Conservation (phyloP, 1,284 basidiomycete genomes). For the Trichosporon sp. region DNA sequence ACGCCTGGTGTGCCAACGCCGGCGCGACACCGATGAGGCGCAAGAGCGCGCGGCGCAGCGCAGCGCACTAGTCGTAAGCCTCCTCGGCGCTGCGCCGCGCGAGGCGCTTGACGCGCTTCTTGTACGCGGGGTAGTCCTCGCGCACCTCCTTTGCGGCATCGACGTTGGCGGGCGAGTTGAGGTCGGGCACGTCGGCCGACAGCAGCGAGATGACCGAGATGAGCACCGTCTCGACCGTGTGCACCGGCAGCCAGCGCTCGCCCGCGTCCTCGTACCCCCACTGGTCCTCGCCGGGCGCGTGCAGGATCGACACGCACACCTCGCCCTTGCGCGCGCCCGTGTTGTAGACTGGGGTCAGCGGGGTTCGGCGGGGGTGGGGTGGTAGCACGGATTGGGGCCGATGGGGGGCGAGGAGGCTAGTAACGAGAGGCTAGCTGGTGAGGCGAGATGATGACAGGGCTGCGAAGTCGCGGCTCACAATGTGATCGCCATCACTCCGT, state of each 20-base stretch:
- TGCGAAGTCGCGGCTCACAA: too few species aligned
- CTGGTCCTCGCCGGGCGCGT: slow-evolving; percentile 94
- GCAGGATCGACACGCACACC: slow-evolving; percentile 95
- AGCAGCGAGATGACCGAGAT: slow-evolving; percentile 93
- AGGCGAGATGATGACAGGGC: too few species aligned
- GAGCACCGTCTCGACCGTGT: slow-evolving; percentile 93
- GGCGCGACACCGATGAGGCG: too few species aligned
- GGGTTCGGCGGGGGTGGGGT: background rate
- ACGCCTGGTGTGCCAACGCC: too few species aligned
- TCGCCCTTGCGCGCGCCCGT: slow-evolving; percentile 85
- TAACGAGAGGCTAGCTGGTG: too few species aligned
- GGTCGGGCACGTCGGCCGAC: slow-evolving; percentile 85
- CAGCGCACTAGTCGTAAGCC: slow-evolving; percentile 59
- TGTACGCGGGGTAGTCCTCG: slow-evolving; percentile 69
- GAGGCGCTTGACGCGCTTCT: slow-evolving; percentile 86
- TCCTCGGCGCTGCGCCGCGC: slow-evolving; percentile 81
- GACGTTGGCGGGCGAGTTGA: slow-evolving; percentile 94
- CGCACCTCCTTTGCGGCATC: slow-evolving; percentile 91
- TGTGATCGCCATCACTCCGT: background rate
- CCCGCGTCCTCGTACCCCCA: slow-evolving; percentile 97
- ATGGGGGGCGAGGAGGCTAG: background rate
- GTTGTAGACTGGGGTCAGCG: slow-evolving; percentile 64
- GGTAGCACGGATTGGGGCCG: background rate
- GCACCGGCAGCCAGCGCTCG: slow-evolving; percentile 96
- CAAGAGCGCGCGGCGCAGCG: too few species aligned